Base-by-base conservation (phyloP, 2,329 filamentous ascomycete species). In the Fusarium pseudoanthophilum region DNA sequence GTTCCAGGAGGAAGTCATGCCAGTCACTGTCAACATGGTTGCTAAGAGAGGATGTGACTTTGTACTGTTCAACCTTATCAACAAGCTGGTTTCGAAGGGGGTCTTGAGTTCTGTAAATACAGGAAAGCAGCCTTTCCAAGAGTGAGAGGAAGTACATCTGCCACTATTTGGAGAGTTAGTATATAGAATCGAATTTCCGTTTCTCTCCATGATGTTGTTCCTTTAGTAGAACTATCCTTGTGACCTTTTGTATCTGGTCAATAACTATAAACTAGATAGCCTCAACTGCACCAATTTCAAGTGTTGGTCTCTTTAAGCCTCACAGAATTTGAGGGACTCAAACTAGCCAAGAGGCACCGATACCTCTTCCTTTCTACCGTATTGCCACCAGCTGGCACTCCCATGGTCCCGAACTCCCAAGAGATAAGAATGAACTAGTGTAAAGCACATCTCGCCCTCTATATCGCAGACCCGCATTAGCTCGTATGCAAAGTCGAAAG, bases 191-290 rank as follows among this genome's bases (percentile, higher is more conserved):
- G n/a, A 26, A 18, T 24, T 26, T 18, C 6, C 7, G 2, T 43
- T 43, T 26, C 42, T 45, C 24, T 45, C 11, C 4, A 26, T 18
- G 24, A 45, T 45, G 1, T 0, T 1, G 1, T 26, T 11, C 4
- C 24, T 45, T 18, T 1, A 45, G 0, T 8, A 5, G 11, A 45
- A 11, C 1, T 2, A 1, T 18, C 6, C 11, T 26, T 7, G 7
- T 26, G 24, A 5, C 4, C 2, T 26, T 45, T 0, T 24, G n/a
- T 26, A n/a, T 8, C 11, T 9, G 39, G 39, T 14, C 4, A 40
- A 5, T 1, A 14, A 40, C 20, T 7, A 21, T 39, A 4, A 39
- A 39, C 11, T 39, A 3, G 20, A 21, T 7, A 39, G 3, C 11
- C 1, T 7, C 8, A 40, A 21, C 20, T 40, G 11, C 3, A 8